Evolutionary conservation across 805 yeast species (phyloP).

Genomic region (Lipomyces anomalus): DNA sequence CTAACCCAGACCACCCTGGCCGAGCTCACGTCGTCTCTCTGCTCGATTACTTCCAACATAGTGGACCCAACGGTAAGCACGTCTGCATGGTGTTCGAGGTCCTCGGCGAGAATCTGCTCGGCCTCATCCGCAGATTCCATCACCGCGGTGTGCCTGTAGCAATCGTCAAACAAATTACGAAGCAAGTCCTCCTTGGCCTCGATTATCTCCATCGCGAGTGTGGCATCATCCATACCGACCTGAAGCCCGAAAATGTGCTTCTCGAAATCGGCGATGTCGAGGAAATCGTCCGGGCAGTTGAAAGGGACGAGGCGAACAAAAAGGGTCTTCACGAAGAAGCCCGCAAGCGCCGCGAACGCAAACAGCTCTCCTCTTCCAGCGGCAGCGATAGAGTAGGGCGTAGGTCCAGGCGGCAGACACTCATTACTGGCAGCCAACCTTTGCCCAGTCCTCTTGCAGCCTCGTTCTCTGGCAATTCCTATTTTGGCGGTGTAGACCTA

Average conservation of each 20-base stretch:
- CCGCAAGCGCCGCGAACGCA: constrained; percentile 12
- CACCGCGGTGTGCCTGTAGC: constrained; percentile 74
- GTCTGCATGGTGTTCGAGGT: constrained; percentile 97
- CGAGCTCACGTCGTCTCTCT: constrained; percentile 73
- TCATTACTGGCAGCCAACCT: constrained; percentile 89
- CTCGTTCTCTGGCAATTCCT: constrained; percentile 19
- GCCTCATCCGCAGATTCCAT: constrained; percentile 70
- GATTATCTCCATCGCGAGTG: constrained; percentile 67
- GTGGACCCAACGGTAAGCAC: constrained; percentile 88
- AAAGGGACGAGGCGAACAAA: constrained; percentile 49
- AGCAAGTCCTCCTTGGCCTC: constrained; percentile 66
- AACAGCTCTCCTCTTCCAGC: constrained; percentile 9
- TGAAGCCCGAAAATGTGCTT: constrained; percentile 69
- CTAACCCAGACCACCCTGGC: constrained; percentile 69
- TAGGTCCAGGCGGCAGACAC: constrained; percentile 61
- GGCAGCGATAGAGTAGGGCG: constrained; percentile 31
- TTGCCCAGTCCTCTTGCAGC: constrained; percentile 81
- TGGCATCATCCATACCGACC: constrained; percentile 69
- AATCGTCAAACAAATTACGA: constrained; percentile 75
- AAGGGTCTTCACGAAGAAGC: constrained; percentile 39
- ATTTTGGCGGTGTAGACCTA: constrained; percentile 27
- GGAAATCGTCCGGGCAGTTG: constrained; percentile 63
- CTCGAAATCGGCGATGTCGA: constrained; percentile 82
- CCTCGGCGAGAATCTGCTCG: constrained; percentile 85
- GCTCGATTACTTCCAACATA: constrained; percentile 76